Conservation (phyloP, 2,329 filamentous ascomycete species). For the Cordyceps tenuipes region DNA sequence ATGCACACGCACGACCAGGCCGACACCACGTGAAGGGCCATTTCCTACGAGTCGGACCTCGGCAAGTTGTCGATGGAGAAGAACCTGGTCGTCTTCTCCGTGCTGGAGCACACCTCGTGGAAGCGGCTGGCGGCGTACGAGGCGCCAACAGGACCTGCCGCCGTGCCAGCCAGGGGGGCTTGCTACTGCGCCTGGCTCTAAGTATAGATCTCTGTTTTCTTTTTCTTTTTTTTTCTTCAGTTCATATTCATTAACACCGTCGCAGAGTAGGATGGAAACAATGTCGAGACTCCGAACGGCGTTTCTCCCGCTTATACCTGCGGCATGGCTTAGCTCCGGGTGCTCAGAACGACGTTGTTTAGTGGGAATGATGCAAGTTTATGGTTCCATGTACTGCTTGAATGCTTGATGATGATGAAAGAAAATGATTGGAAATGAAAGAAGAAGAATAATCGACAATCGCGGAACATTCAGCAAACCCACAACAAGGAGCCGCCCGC, state of each 20-base stretch:
- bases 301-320: background rate
- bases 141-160: conserved; percentile 18
- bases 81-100: conserved; percentile 43
- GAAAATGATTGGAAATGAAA: background rate
- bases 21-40: conserved; percentile 42
- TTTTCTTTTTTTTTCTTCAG: background rate
- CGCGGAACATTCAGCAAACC: too few relatives aligned
- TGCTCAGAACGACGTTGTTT: background rate
- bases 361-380: background rate
- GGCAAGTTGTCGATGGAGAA: conserved; percentile 38
- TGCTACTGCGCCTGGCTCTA: conserved; percentile 21
- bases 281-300: background rate
- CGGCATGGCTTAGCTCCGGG: background rate
- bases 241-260: background rate
- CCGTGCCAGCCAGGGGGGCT: conserved; percentile 17
- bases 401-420: background rate
- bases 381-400: background rate
- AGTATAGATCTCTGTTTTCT: background rate
- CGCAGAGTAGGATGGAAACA: background rate
- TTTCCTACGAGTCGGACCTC: conserved; percentile 40
- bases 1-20: conserved; percentile 38
- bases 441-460: too few relatives aligned
- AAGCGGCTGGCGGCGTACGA: conserved; percentile 17
- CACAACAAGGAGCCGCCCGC: too few relatives aligned
- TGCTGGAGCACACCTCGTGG: conserved; percentile 28